Base-by-base conservation (phyloP, 495 filamentous ascomycete species). In the Mycothermus thermophilus region DNA sequence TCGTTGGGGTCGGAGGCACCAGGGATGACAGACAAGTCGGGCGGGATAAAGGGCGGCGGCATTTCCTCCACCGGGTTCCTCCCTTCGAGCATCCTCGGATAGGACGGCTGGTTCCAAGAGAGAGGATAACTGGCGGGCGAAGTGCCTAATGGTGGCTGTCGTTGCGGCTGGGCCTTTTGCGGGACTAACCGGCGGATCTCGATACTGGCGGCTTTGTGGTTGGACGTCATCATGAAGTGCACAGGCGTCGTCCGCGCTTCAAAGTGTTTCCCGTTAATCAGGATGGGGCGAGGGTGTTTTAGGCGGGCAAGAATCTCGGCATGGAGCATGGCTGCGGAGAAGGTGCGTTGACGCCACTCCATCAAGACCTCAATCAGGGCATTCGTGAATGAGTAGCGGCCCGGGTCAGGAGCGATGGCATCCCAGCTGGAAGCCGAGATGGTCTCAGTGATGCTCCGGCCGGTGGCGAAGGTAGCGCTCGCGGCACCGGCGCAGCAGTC, bases 401-500 rank as follows among this genome's bases (percentile, higher is more conserved):
- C 66, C 4, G 66, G 66, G 37, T 64, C 57, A 1, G 66, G 63
- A 12, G 66, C 64, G 16, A 63, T 67, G 22, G 63, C 60, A 36
- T 70, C 66, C 59, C 60, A 70, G 18, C 63, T 66, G 11, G 63
- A 70, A 16, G 66, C 66, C 5, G 62, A 67, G 27, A 70, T 68
- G 10, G 66, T 64, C 44, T 70, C 66, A 8, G 64, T 70, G 34
- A 65, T 63, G 42, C 63, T 67, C 37, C 53, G 52, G 17, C 62
- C 62, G 14, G 56, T 64, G 11, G 62, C 58, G 31, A 62, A 63
- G 13, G 61, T 60, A 17, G 66, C 64, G 36, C 64, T 67, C 19
- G 63, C 63, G 5, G 65, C 63, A 10, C 66, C 66, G 9, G 62
- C 64, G 34, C 67, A 71, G 32, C 68, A 71, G 41, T 72, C 67